phyloP scores from a whole-genome alignment of 164 flowering plant genomes.

The Tetrastigma voinierianum region DNA sequence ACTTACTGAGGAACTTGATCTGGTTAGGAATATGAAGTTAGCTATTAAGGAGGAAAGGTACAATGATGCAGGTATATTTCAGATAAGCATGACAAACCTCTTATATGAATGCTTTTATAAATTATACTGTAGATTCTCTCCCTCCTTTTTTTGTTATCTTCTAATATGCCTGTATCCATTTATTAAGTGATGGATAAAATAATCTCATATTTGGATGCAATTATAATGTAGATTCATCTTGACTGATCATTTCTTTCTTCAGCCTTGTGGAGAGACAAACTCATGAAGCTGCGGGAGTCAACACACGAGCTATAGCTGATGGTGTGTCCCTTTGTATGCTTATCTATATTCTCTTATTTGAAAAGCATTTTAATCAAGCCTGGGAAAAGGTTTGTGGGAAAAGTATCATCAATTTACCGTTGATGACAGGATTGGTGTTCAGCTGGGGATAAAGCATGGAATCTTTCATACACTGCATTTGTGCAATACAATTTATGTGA shows the following conservation, averaged over 20 bases:
- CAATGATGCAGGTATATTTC: conserved; percentile 70
- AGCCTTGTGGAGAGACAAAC: conserved; percentile 65
- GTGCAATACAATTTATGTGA: neutral
- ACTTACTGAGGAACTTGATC: conserved; percentile 54
- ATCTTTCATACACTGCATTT: neutral
- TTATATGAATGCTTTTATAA: neutral
- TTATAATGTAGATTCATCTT: neutral
- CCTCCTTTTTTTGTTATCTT: neutral
- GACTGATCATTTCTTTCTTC: conserved; percentile 18
- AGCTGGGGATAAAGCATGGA: neutral
- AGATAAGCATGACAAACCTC: neutral
- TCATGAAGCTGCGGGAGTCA: conserved; percentile 40
- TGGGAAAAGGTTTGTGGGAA: neutral
- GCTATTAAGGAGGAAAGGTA: conserved; percentile 71
- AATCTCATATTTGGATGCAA: neutral
- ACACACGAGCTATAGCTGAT: conserved; percentile 10
- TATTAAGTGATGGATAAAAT: no score
- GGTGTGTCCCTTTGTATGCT: conserved; percentile 2
- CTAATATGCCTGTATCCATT: no score
- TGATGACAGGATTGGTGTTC: neutral
- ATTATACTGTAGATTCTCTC: neutral
- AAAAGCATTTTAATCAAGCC: neutral
- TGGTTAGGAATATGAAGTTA: conserved; percentile 52
- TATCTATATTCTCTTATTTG: neutral
- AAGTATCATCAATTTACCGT: neutral